Evolutionary conservation across 2,329 filamentous ascomycete species (phyloP).

Genomic region (Fusarium solani-melongenae): DNA sequence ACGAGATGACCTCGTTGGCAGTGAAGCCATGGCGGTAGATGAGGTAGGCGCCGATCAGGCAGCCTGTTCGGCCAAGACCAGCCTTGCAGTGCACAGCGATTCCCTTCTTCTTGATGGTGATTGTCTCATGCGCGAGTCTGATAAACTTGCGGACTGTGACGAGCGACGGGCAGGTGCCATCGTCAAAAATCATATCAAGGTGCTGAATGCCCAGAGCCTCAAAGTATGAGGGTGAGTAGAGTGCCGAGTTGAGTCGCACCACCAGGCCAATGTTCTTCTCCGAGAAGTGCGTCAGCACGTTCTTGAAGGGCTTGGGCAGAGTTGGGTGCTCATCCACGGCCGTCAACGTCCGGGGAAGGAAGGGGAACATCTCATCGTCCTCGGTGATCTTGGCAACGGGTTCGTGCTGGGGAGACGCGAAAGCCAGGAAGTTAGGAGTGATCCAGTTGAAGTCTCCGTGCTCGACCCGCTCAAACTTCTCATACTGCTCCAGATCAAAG

Average conservation of each 20-base stretch:
- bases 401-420: constrained; percentile 90
- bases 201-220: constrained; percentile 94
- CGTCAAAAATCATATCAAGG: constrained; percentile 99
- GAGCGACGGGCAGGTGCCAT: constrained; percentile 93
- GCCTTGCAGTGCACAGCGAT: constrained; percentile 99
- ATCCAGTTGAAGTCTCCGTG: constrained; percentile 99
- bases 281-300: constrained; percentile 89
- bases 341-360: constrained; percentile 79
- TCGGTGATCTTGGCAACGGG: constrained; percentile 79
- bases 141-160: constrained; percentile 95
- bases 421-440: constrained; percentile 92
- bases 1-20: constrained; percentile 95
- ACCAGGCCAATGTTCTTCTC: constrained; percentile 91
- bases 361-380: constrained; percentile 77
- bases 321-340: constrained; percentile 77
- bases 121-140: constrained; percentile 92
- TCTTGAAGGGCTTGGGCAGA: constrained; percentile 91
- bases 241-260: constrained; percentile 92
- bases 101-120: constrained; percentile 87
- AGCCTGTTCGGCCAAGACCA: constrained; percentile 93
- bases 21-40: constrained; percentile 98
- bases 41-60: constrained; percentile 95
- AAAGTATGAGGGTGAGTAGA: constrained; percentile 98
- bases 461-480: constrained; percentile 93
- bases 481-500: constrained; percentile 97